Conservation (phyloP, 2,329 filamentous ascomycete species). For the Pestalotiopsis sp. region DNA sequence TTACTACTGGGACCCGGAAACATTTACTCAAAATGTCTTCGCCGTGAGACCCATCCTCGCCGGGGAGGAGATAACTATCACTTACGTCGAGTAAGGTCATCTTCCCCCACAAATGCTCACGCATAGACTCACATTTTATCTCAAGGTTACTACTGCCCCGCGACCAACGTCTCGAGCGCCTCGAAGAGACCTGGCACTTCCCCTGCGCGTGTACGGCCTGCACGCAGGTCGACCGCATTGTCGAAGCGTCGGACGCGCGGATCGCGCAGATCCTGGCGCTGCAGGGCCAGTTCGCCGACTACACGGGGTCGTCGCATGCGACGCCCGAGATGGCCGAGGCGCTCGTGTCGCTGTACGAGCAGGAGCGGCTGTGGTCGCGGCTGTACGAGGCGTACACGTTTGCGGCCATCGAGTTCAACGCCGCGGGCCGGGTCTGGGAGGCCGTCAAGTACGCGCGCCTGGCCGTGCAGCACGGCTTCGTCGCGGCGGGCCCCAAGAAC, state of each 20-base stretch:
- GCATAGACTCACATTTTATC: neutral
- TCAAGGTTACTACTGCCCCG: conserved; percentile 33
- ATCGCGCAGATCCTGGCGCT: conserved; percentile 33
- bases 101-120: neutral
- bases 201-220: conserved; percentile 39
- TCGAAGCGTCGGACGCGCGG: conserved; percentile 35
- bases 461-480: conserved; percentile 39
- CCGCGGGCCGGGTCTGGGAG: conserved; percentile 39
- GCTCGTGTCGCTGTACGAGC: conserved; percentile 38
- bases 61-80: conserved; percentile 44
- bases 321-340: conserved; percentile 38
- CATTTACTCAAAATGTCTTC: conserved; percentile 38
- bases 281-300: conserved; percentile 36
- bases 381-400: conserved; percentile 38
- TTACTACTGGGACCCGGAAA: conserved; percentile 38
- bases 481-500: conserved; percentile 30
- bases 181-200: conserved; percentile 40
- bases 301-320: conserved; percentile 28
- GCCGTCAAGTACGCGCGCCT: conserved; percentile 40
- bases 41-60: conserved; percentile 38
- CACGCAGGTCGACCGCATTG: conserved; percentile 26
- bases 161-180: conserved; percentile 28
- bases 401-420: conserved; percentile 42
- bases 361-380: conserved; percentile 39
- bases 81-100: conserved; percentile 37